Evolutionary conservation across 1,284 basidiomycete genomes (phyloP).

Genomic region (Ustilago shanxiensis): DNA sequence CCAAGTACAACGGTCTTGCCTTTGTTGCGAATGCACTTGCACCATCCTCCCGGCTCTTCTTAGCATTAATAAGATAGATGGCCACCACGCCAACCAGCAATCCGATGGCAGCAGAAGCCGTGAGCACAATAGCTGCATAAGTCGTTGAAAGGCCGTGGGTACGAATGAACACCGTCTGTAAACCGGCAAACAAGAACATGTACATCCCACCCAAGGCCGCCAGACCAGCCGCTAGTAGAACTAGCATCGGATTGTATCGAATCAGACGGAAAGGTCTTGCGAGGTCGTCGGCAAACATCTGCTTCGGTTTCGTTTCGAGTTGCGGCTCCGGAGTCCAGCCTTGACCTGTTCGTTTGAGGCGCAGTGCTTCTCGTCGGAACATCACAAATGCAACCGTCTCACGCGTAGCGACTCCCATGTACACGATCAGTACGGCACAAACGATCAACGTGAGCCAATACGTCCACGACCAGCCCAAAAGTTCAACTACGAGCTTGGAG

Average conservation of each 20-base stretch:
- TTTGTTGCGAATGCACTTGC: slow-evolving; percentile 19
- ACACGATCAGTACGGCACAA: slow-evolving; percentile 36
- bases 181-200: slow-evolving; percentile 34
- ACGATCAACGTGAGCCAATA: slow-evolving; percentile 52
- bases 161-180: slow-evolving; percentile 27
- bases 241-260: slow-evolving; percentile 29
- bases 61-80: slow-evolving; percentile 28
- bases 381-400: slow-evolving; percentile 41
- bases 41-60: not conserved
- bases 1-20: slow-evolving; percentile 42
- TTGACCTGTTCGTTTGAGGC: slow-evolving; percentile 21
- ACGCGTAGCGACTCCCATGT: slow-evolving; percentile 28
- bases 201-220: slow-evolving; percentile 34
- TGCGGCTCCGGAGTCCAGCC: slow-evolving; percentile 56
- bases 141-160: slow-evolving; percentile 23
- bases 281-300: slow-evolving; percentile 30
- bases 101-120: slow-evolving; percentile 26
- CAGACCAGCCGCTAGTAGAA: slow-evolving; percentile 16
- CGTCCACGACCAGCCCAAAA: slow-evolving; percentile 49
- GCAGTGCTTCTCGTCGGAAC: slow-evolving; percentile 40
- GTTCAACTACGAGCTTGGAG: slow-evolving; percentile 31
- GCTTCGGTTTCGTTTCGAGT: slow-evolving; percentile 8
- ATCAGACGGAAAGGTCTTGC: slow-evolving; percentile 33
- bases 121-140: slow-evolving; percentile 21
- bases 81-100: slow-evolving; percentile 18